Percentiles rank a stretch among this genome's conserved stretches.
Evolutionary conservation across 1,284 basidiomycete species (phyloP).

Genomic region (Sporisorium sorghi): DNA sequence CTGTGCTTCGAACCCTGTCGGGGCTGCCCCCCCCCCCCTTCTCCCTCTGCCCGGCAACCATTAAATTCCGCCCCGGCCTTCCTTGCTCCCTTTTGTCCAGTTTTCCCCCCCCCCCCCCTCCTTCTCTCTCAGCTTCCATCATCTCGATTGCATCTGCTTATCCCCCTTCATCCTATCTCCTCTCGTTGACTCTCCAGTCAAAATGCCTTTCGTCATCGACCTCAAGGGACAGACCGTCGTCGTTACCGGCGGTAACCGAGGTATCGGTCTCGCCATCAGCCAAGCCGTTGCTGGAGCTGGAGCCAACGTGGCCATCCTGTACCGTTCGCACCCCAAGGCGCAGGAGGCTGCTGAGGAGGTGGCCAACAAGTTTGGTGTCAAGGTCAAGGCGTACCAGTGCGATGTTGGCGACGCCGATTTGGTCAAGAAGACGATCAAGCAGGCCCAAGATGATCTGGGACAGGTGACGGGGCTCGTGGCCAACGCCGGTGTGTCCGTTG

Average conservation of each 20-base stretch:
- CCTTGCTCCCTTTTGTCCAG: too few species aligned
- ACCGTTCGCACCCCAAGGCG: conserved; percentile 68
- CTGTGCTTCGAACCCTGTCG: too few species aligned
- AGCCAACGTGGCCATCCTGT: conserved; percentile 68
- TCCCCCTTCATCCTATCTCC: too few species aligned
- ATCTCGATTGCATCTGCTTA: neutral
- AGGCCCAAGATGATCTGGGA: conserved; percentile 64
- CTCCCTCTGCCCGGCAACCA: neutral
- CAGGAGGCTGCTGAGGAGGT: conserved; percentile 63
- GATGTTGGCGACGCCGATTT: conserved; percentile 66
- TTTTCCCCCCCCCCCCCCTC: neutral
- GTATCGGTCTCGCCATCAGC: conserved; percentile 68
- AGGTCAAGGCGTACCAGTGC: conserved; percentile 69
- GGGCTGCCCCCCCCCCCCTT: too few species aligned
- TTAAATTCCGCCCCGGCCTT: conserved; percentile 5
- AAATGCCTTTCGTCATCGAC: conserved; percentile 55
- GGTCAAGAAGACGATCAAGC: conserved; percentile 65
- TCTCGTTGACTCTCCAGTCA: conserved; percentile 2
- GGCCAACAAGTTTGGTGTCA: conserved; percentile 66
- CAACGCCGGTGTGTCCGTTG: conserved; percentile 67
- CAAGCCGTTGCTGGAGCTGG: conserved; percentile 66
- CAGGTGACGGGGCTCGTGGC: conserved; percentile 66
- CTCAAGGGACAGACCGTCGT: conserved; percentile 63
- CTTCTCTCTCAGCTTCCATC: neutral
- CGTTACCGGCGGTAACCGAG: conserved; percentile 73